phyloP scores from a whole-genome alignment of 805 yeast genomes.

The Komagataella ulmi region DNA sequence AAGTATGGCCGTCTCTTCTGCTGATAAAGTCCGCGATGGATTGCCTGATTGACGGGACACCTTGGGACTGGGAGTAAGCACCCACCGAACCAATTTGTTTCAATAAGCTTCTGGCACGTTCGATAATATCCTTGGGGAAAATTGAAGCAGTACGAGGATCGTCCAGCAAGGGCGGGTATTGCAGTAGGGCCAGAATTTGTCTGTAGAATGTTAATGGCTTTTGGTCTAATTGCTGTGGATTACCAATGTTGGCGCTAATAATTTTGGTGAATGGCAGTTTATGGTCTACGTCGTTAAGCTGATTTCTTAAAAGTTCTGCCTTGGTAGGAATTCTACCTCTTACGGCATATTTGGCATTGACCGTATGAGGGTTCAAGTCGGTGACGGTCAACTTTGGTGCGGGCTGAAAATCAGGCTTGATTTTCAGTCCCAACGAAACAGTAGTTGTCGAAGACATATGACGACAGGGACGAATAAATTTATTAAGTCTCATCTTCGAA shows the following conservation, averaged over 20 bases:
- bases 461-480: neutral
- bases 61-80: slow-evolving; percentile 92
- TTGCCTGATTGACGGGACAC: slow-evolving; percentile 57
- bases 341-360: slow-evolving; percentile 90
- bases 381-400: slow-evolving; percentile 21
- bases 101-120: slow-evolving; percentile 54
- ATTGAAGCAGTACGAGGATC: slow-evolving; percentile 15
- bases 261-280: slow-evolving; percentile 67
- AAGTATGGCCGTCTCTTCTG: slow-evolving; percentile 58
- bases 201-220: slow-evolving; percentile 91
- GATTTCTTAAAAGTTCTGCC: slow-evolving; percentile 69
- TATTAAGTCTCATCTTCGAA: neutral
- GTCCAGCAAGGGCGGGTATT: slow-evolving; percentile 62
- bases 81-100: slow-evolving; percentile 71
- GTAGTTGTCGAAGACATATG: neutral
- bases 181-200: slow-evolving; percentile 75
- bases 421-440: neutral
- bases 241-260: slow-evolving; percentile 89
- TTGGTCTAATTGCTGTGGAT: slow-evolving; percentile 95
- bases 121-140: slow-evolving; percentile 56
- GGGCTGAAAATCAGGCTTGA: slow-evolving; percentile 8
- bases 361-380: slow-evolving; percentile 61
- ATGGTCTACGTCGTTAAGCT: slow-evolving; percentile 38
- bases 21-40: slow-evolving; percentile 73
- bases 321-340: slow-evolving; percentile 88